A percentile compares a stretch with the other conserved stretches of the same genome.
phyloP scores from a whole-genome alignment of 73 alveolate species.

The Paramecium tetraurelia region DNA sequence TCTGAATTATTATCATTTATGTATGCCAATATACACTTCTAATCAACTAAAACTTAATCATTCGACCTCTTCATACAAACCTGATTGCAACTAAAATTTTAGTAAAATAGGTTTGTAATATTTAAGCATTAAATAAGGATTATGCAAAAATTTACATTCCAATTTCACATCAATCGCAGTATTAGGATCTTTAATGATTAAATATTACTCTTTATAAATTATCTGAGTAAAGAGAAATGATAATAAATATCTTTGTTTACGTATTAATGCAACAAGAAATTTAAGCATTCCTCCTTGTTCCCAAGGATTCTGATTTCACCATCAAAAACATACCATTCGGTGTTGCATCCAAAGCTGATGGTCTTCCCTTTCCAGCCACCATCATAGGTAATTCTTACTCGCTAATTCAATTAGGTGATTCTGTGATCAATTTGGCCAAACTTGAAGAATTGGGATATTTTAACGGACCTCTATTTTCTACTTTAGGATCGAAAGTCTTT shows the following conservation, averaged over 20 bases:
- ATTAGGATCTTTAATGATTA: not conserved
- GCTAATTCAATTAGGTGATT: not conserved
- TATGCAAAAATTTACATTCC: not conserved
- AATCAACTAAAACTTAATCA: not conserved
- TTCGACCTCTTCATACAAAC: not conserved
- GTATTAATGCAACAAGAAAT: not conserved
- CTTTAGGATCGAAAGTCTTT: not conserved
- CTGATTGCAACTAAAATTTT: not conserved
- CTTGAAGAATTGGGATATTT: not conserved
- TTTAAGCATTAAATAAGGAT: not conserved
- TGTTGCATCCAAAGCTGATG: not conserved
- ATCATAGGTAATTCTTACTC: not conserved
- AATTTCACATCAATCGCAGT: not conserved
- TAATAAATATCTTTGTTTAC: not conserved
- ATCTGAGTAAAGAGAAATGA: not conserved
- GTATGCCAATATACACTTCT: not conserved
- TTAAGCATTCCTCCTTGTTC: conserved; percentile 9
- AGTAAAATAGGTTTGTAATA: not conserved
- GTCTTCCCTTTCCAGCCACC: conserved; percentile 41
- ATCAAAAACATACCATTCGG: conserved; percentile 56
- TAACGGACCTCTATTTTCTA: not conserved
- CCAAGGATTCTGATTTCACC: conserved; percentile 54
- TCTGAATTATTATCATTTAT: not conserved
- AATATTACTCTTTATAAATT: not conserved
- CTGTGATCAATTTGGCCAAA: not conserved